A percentile compares a stretch with the other conserved stretches of the same genome.
These are phyloP conservation scores for Mortierella alpina DNA, from an alignment of 192 early-diverging fungal genomes.

Conservation along the genomic window DNA sequence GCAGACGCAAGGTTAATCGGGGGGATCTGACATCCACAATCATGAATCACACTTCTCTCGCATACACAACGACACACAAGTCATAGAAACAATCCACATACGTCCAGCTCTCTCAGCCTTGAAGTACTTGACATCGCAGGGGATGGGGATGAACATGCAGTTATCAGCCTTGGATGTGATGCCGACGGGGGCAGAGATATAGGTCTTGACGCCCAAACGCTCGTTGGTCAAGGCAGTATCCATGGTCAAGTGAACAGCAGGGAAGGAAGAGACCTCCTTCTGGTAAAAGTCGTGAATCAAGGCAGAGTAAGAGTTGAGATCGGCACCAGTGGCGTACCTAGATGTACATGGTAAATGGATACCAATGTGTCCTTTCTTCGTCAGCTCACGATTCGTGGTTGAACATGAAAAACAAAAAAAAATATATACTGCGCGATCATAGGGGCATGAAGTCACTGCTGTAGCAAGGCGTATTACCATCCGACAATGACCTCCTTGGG, in stretches of 20 bases:
- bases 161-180: constrained; percentile 78
- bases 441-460: background rate
- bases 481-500: constrained; percentile 92
- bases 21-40: background rate
- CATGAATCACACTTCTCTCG: background rate
- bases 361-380: too few relatives aligned
- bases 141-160: constrained; percentile 89
- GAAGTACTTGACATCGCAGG: constrained; percentile 90
- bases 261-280: constrained; percentile 78
- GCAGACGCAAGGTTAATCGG: background rate
- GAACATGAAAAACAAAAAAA: too few relatives aligned
- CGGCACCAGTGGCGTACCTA: constrained; percentile 77
- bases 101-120: constrained; percentile 90
- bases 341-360: background rate
- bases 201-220: constrained; percentile 79
- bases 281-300: constrained; percentile 85
- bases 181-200: constrained; percentile 81
- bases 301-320: constrained; percentile 76
- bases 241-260: constrained; percentile 88
- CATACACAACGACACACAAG: background rate
- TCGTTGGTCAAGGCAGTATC: constrained; percentile 84
- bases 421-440: too few relatives aligned
- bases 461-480: constrained; percentile 65
- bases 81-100: constrained; percentile 43
- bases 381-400: too few relatives aligned